Percentiles rank a stretch among this genome's conserved stretches.
These are phyloP conservation scores for Mesostigma viride DNA, from an alignment of 139 green algal genomes.

Conservation along the genomic window DNA sequence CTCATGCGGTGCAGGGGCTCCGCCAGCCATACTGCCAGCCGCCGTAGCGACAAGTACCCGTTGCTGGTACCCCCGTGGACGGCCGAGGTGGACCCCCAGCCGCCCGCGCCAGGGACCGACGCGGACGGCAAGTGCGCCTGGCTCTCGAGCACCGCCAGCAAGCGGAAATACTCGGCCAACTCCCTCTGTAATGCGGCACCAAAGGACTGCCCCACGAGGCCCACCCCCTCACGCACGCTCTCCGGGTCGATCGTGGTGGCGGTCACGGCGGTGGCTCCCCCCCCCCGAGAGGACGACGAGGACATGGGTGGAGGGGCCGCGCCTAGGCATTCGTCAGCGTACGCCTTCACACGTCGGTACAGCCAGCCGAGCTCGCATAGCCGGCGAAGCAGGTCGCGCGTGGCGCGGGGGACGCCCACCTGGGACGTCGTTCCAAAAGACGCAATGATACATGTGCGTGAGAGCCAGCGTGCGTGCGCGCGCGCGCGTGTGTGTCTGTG, in stretches of 20 bases:
- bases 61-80: no score
- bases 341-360: constrained; percentile 18
- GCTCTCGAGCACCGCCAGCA: constrained; percentile 76
- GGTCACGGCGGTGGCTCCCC: no score
- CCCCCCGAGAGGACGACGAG: no score
- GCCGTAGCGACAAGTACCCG: constrained; percentile 70
- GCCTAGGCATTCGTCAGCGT: no score
- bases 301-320: no score
- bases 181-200: constrained; percentile 45
- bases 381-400: background rate
- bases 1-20: constrained; percentile 67
- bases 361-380: constrained; percentile 38
- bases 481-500: no score
- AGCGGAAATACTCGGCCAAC: constrained; percentile 63
- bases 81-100: constrained; percentile 12
- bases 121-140: constrained; percentile 33
- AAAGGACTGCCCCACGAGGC: constrained; percentile 57
- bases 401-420: constrained; percentile 3
- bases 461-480: no score
- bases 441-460: no score
- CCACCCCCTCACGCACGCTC: constrained; percentile 3
- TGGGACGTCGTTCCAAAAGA: no score
- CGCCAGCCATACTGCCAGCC: constrained; percentile 69
- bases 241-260: background rate
- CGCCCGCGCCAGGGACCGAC: background rate